Evolutionary conservation across 352 stramenopile species (phyloP), one percentile per base, ranked within the genome.

Genomic region (Phytophthora fragariaefolia): DNA sequence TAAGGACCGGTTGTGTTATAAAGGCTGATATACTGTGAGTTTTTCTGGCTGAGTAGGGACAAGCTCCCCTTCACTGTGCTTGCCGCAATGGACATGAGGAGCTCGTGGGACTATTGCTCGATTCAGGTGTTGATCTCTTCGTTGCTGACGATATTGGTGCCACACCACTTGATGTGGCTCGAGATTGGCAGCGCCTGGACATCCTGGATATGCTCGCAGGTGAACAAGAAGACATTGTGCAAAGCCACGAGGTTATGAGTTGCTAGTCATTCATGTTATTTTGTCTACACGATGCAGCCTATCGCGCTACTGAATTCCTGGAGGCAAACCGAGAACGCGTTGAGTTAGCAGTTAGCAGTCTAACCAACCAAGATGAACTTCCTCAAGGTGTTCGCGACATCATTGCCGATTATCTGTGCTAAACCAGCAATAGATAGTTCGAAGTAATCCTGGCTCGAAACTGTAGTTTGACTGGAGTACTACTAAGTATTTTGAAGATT

Each of bases 121-220:
- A 65, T 30, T 69, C 71, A 2, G 58, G 63, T 6, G 69, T 70
- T 0, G 66, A 75, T 49, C 58, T 79, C 3, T 87, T 87, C 30
- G 20, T 89, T 17, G 71, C 65, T 2, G 79, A 91, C 40, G 79
- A 88, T 49, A 76, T 73, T 30, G 79, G 77, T 9, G 69, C 71
- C 3, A 85, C 79, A 8, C 70, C 79, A 6, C 67, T 86, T 23
- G 81, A 90, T n/a, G 62, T 87, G n/a, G 79, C 79, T 6, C 69
- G 73, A 50, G 81, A 85, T 60, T 88, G 79, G 81, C 79, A 85
- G 27, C 79, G 81, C 2, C 57, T 77, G 38, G 75, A 87, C 2
- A 90, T 88, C 34, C 53, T 85, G 7, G 38, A 67, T 1, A 79
- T 83, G 57, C 63, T 88, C 6, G 40, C 66, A 69, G 79, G 81